These are phyloP conservation scores for Phellopilus nigrolimitatus DNA, from an alignment of 1,284 basidiomycete genomes.

Conservation along the genomic window DNA sequence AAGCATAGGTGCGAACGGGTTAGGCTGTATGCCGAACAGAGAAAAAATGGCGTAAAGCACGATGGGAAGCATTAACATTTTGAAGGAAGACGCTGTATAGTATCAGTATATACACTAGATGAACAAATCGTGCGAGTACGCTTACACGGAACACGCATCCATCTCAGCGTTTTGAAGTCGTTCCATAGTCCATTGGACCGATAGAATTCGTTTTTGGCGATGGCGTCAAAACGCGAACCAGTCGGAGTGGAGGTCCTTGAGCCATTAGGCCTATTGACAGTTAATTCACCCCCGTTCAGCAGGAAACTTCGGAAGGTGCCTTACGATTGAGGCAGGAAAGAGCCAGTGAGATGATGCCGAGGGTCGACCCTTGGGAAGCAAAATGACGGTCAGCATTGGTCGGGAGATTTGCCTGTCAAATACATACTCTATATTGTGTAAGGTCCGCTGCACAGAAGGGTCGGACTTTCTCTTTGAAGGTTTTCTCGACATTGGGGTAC, in stretches of 20 bases:
- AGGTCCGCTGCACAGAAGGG: constrained; percentile 17
- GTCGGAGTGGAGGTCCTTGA: constrained; percentile 15
- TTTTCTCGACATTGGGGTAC: no score
- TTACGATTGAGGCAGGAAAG: constrained; percentile 61
- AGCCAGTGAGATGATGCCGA: constrained; percentile 53
- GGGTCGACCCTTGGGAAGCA: constrained; percentile 49
- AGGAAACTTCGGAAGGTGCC: no score
- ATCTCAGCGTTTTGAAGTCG: constrained; percentile 48
- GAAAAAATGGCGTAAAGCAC: constrained; percentile 74
- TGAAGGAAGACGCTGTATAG: constrained; percentile 58
- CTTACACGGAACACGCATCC: constrained; percentile 75
- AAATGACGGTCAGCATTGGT: background rate
- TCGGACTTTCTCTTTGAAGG: constrained; percentile 15
- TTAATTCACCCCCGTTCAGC: background rate
- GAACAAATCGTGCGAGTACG: constrained; percentile 19
- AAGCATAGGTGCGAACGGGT: constrained; percentile 76
- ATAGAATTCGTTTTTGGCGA: constrained; percentile 19
- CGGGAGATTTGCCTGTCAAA: background rate
- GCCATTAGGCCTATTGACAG: constrained; percentile 4
- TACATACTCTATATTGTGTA: constrained; percentile 34
- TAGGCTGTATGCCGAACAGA: constrained; percentile 49
- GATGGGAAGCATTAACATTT: constrained; percentile 68
- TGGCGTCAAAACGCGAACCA: background rate
- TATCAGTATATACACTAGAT: background rate
- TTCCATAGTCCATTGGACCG: constrained; percentile 21